Evolutionary conservation across 192 early-diverging fungal species (phyloP).

Genomic region (Spinellus fusiger): DNA sequence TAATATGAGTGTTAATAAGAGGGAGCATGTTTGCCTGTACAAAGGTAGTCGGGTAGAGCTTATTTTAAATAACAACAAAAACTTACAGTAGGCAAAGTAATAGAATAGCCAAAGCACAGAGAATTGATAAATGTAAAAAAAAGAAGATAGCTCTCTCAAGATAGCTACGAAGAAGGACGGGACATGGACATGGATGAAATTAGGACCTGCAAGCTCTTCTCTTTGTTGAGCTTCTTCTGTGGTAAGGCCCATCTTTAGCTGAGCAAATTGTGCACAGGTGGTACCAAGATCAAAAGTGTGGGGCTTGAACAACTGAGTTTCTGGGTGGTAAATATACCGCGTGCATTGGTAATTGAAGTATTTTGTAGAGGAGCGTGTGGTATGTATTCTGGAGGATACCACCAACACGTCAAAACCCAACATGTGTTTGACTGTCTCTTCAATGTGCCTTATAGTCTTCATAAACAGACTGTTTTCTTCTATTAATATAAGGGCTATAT

Average conservation of each 20-base stretch:
- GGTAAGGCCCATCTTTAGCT: constrained; percentile 40
- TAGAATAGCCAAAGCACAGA: constrained; percentile 48
- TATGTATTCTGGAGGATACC: constrained; percentile 35
- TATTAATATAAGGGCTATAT: constrained; percentile 29
- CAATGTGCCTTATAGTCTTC: constrained; percentile 16
- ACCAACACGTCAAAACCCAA: constrained; percentile 38
- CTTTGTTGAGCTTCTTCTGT: constrained; percentile 45
- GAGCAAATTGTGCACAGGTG: constrained; percentile 35
- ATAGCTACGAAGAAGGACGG: constrained; percentile 51
- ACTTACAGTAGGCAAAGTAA: constrained; percentile 44
- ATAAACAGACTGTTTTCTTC: constrained; percentile 29
- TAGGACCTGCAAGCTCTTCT: constrained; percentile 58
- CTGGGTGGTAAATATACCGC: constrained; percentile 61
- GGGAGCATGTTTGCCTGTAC: neutral
- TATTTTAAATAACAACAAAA: neutral
- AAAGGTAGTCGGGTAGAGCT: neutral
- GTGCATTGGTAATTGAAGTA: constrained; percentile 72
- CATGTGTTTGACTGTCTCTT: constrained; percentile 11
- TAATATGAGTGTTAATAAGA: neutral
- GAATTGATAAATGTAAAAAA: constrained; percentile 54
- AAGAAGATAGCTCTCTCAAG: constrained; percentile 50
- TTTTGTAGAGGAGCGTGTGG: constrained; percentile 40
- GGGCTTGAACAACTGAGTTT: constrained; percentile 49
- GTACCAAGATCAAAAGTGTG: constrained; percentile 50
- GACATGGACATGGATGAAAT: constrained; percentile 61